A percentile compares a stretch with the other conserved stretches of the same genome.
These are phyloP conservation scores for Phlyctochytrium bullatum DNA, from an alignment of 192 early-diverging fungal genomes.

Conservation along the genomic window DNA sequence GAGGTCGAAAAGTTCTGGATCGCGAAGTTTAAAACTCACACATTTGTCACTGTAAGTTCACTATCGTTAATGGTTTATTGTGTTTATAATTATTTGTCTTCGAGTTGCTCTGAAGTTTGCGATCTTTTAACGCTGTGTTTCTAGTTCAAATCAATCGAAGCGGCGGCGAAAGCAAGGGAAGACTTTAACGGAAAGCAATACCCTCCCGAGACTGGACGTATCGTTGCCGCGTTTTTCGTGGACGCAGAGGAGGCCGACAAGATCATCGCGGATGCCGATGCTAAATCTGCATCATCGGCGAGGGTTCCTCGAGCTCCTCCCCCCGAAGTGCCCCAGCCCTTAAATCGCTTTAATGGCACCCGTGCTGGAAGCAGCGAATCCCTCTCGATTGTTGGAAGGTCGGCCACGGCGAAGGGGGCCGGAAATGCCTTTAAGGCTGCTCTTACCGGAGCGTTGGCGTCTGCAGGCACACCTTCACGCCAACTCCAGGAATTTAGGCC, in stretches of 20 bases:
- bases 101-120: no score
- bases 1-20: constrained; percentile 39
- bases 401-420: no score
- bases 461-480: not conserved
- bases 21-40: constrained; percentile 44
- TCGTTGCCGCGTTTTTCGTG: not conserved
- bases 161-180: not conserved
- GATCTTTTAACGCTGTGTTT: not conserved
- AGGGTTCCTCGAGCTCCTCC: not conserved
- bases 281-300: not conserved
- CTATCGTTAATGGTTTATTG: not conserved
- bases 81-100: no score
- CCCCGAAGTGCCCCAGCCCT: not conserved
- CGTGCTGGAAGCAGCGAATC: no score
- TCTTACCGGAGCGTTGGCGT: not conserved
- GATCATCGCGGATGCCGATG: not conserved
- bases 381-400: constrained; percentile 4
- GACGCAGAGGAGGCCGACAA: not conserved
- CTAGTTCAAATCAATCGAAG: not conserved
- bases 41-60: constrained; percentile 37
- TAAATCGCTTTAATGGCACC: not conserved
- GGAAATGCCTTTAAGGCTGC: not conserved
- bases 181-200: not conserved
- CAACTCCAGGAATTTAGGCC: not conserved
- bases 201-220: constrained; percentile 3